These are phyloP conservation scores for Sugiyamaella marilandica DNA, from an alignment of 805 yeast genomes.

Conservation along the genomic window DNA sequence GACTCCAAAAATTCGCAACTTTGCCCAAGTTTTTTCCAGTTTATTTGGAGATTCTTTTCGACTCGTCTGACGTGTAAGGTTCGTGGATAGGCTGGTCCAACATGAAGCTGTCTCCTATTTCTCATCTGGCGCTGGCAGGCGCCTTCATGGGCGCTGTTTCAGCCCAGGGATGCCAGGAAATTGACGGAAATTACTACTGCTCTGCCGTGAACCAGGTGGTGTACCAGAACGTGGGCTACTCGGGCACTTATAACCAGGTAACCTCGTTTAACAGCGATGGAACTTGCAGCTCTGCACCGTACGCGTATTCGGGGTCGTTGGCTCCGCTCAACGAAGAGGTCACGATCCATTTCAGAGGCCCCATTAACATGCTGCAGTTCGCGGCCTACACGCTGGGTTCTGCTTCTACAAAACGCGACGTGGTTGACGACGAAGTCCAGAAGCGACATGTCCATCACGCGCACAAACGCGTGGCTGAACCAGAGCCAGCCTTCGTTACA, in stretches of 20 bases:
- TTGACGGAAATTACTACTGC: conserved; percentile 83
- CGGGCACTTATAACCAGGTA: conserved; percentile 80
- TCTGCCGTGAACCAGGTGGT: conserved; percentile 58
- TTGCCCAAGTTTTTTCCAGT: too few species aligned
- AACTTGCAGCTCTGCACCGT: conserved; percentile 51
- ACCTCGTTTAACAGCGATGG: conserved; percentile 72
- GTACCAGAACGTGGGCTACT: conserved; percentile 71
- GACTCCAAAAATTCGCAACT: too few species aligned
- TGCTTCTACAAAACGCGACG: conserved; percentile 56
- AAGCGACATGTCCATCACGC: conserved; percentile 41
- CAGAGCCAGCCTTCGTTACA: conserved; percentile 61
- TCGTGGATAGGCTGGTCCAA: not conserved
- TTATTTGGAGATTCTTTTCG: too few species aligned
- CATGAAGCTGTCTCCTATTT: conserved; percentile 2
- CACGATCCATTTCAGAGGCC: conserved; percentile 89
- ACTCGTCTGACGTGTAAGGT: too few species aligned
- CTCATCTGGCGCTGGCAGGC: not conserved
- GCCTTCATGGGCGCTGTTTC: not conserved
- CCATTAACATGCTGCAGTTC: conserved; percentile 71
- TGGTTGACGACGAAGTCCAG: conserved; percentile 22
- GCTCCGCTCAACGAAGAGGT: conserved; percentile 83
- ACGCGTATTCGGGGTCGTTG: conserved; percentile 59
- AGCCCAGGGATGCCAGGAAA: conserved; percentile 23
- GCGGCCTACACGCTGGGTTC: conserved; percentile 70
- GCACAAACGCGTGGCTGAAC: conserved; percentile 54